Conservation (phyloP, 441 rosid species). For the Metrosideros polymorpha region DNA sequence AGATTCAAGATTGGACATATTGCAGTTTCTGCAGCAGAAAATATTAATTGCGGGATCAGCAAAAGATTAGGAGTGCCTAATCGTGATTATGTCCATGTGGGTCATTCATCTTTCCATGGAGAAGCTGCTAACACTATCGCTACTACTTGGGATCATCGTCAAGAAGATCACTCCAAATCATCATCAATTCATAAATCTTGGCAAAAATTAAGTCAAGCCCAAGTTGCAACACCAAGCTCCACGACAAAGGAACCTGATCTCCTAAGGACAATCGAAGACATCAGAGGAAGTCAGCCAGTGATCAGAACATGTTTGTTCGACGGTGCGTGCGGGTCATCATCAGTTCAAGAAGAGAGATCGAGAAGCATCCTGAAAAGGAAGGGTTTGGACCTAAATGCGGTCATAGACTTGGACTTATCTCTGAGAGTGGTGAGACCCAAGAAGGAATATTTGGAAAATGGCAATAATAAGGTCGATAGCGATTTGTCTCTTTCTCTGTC, state of each 20-base stretch:
- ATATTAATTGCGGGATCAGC: slow-evolving; percentile 13
- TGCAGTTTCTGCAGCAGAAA: neutral
- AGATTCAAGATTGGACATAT: neutral
- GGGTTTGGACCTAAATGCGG: slow-evolving; percentile 15
- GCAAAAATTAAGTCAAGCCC: slow-evolving; percentile 1
- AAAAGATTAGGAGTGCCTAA: neutral
- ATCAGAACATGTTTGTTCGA: slow-evolving; percentile 9
- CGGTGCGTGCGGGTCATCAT: neutral
- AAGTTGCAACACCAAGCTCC: slow-evolving; percentile 12
- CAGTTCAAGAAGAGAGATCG: slow-evolving; percentile 9
- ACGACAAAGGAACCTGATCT: neutral
- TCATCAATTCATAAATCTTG: slow-evolving; percentile 21
- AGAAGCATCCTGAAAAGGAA: slow-evolving; percentile 28
- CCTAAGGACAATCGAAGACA: neutral
- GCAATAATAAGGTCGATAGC: slow-evolving; percentile 8
- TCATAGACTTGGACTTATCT: slow-evolving; percentile 64
- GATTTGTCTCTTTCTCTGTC: slow-evolving; percentile 61
- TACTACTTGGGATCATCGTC: neutral
- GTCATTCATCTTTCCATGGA: slow-evolving; percentile 10
- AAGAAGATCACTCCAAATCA: slow-evolving; percentile 14
- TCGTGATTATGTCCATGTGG: slow-evolving; percentile 11
- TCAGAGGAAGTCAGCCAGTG: neutral
- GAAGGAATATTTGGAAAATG: slow-evolving; percentile 1
- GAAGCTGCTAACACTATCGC: neutral
- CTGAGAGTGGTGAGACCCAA: slow-evolving; percentile 29